Evolutionary conservation across 352 stramenopile genomes (phyloP), one percentile per base, ranked within the genome.

Genomic region (Blastocystis sp.): DNA sequence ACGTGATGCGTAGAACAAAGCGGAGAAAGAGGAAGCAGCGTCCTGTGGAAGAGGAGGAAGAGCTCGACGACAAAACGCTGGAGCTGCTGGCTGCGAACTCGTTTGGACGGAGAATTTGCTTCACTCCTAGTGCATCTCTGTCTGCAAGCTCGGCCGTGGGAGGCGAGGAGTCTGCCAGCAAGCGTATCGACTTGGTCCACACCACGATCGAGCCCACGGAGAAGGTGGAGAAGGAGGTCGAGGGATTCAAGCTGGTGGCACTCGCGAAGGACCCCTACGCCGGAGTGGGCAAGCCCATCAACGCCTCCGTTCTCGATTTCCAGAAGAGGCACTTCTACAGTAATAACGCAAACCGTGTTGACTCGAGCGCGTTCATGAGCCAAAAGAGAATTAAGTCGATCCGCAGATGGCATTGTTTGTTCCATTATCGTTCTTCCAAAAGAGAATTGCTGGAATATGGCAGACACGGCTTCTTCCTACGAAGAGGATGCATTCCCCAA

Each of bases 1-100:
- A 24, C 16, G 24, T 85, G 24, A 67, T 4, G 19, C 24, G 24
- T 85, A 85, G 74, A 33, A 67, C 74, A 51, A 85, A 85, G 33
- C 13, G 74, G 31, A 29, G 74, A 85, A 85, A 85, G 51, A 85
- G 74, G 66, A 85, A 85, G 51, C 51, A 85, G 29, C 74, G 74
- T 21, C n/a, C 9, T 12, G 1, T 33, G 2, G 51, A 85, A 19
- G 39, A n/a, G 60, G 50, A 69, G 31, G 37, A 85, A 16, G 26
- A 62, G 31, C 29, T 85, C 0, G 74, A 85, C 29, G 60, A 61
- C 2, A 19, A 37, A 0, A 85, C 74, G 31, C 51, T 85, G 33
- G 12, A 29, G 21, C 33, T 85, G 61, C 60, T 85, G 9, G 74
- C 74, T 35, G 29, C 10, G 35, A 85, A 85, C 31, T 12, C 74